Base-by-base conservation (phyloP, 129 eudicot species). In the Pittosporum tobira region DNA sequence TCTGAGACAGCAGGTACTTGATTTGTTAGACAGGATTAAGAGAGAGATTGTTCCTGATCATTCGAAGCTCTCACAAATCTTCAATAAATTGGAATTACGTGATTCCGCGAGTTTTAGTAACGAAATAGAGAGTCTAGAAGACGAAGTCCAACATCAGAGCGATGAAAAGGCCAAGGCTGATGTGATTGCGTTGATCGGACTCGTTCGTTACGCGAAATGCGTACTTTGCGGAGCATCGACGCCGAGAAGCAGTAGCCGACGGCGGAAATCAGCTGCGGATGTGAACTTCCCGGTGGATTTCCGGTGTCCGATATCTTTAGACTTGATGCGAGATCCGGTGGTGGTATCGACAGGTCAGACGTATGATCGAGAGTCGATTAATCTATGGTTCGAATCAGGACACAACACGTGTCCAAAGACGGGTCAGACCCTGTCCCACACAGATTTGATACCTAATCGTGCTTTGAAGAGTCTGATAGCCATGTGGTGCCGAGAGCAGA, bases 351-450 rank as follows among this genome's bases (percentile, higher is more conserved):
- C 98, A 0, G 98, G 98, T 20, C 98, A 91, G 42, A 91, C 98
- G 0, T 91, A 91, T 23, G 98, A 91, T 31, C 83, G 95, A 16
- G n/a, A 67, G 3, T 91, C 98, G 0, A 91, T 91, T 31, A 73
- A 49, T 31, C 69, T 60, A 3, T 91, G 98, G 98, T 73, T 91
- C 25, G 98, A 86, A 78, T 80, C 98, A 11, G 98, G 95, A 3
- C 98, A 86, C 68, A 70, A 75, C 64, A 86, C 98, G 72, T 91
- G 98, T 74, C 98, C 98, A 0, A 91, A 86, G 54, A 91, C 98
- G 2, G 94, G 95, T 57, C 98, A 91, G 70, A 69, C 77, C 4
- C 66, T 91, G 74, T 61, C 77, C 72, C 89, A 86, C 77, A 71
- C 85, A 63, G 84, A 74, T 34, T 75, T 83, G 31, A 83, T 91